Evolutionary conservation across 2,329 filamentous ascomycete genomes (phyloP).

Genomic region (Xylaria hypoxylon): DNA sequence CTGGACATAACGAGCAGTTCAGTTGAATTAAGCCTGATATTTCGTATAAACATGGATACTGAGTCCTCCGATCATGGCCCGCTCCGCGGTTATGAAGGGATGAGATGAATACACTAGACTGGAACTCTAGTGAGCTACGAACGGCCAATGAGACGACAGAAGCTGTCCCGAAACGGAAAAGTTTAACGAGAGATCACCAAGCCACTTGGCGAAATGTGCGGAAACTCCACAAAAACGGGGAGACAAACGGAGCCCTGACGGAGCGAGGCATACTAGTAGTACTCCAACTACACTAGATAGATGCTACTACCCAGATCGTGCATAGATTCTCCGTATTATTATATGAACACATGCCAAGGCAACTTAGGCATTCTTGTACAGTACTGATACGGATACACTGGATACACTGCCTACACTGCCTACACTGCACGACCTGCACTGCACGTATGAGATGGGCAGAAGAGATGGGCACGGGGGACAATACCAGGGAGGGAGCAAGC

Average conservation of each 20-base stretch:
- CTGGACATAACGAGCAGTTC: background rate
- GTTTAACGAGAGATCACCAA: conserved; percentile 31
- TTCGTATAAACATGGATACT: conserved; percentile 10
- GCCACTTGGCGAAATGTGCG: conserved; percentile 12
- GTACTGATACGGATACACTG: conserved; percentile 7
- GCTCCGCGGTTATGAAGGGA: conserved; percentile 28
- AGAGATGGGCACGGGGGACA: background rate
- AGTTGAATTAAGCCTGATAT: conserved; percentile 11
- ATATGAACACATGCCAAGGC: conserved; percentile 11
- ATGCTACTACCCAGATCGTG: conserved; percentile 9
- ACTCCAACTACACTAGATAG: conserved; percentile 27
- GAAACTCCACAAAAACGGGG: conserved; percentile 26
- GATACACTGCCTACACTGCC: no score
- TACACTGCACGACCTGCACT: no score
- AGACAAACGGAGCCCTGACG: background rate
- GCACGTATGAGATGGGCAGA: no score
- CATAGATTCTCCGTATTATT: conserved; percentile 13
- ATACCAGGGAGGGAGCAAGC: conserved; percentile 19
- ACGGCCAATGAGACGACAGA: conserved; percentile 28
- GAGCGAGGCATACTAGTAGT: conserved; percentile 33
- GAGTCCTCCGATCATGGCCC: conserved; percentile 9
- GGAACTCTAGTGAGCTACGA: background rate
- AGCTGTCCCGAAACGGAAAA: conserved; percentile 29
- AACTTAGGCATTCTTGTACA: conserved; percentile 21
- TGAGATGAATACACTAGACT: conserved; percentile 9